phyloP scores from a whole-genome alignment of 441 rosid species.

The Populus hybrid region DNA sequence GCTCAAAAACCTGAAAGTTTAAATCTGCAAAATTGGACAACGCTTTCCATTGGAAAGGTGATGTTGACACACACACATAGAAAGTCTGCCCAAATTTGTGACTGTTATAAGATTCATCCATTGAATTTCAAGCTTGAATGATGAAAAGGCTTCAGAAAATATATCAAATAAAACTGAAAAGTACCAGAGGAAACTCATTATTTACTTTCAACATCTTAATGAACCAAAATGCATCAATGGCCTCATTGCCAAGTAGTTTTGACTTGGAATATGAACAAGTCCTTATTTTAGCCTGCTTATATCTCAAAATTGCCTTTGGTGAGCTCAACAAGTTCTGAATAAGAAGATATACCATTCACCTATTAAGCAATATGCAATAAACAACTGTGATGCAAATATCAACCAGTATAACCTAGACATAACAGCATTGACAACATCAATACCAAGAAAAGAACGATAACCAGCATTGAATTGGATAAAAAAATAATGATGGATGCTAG shows the following conservation, averaged over 20 bases:
- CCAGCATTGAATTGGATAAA: background rate
- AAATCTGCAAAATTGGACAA: background rate
- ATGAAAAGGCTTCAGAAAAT: background rate
- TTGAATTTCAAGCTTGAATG: background rate
- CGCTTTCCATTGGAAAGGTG: background rate
- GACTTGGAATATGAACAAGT: background rate
- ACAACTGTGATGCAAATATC: background rate
- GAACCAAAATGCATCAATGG: background rate
- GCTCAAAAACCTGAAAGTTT: background rate
- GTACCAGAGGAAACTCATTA: background rate
- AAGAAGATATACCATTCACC: background rate
- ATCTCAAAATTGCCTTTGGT: background rate
- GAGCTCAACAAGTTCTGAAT: background rate
- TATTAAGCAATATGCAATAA: background rate
- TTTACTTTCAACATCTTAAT: background rate
- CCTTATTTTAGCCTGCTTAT: background rate
- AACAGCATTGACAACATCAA: background rate
- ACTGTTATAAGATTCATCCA: background rate
- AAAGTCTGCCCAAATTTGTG: background rate
- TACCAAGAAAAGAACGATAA: background rate
- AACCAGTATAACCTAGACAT: background rate
- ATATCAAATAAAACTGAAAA: background rate
- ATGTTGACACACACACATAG: too few species aligned
- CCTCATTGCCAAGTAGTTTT: background rate
- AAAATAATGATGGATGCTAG: background rate